Evolutionary conservation across 139 green algal species (phyloP).

Genomic region (Microglena sp.): DNA sequence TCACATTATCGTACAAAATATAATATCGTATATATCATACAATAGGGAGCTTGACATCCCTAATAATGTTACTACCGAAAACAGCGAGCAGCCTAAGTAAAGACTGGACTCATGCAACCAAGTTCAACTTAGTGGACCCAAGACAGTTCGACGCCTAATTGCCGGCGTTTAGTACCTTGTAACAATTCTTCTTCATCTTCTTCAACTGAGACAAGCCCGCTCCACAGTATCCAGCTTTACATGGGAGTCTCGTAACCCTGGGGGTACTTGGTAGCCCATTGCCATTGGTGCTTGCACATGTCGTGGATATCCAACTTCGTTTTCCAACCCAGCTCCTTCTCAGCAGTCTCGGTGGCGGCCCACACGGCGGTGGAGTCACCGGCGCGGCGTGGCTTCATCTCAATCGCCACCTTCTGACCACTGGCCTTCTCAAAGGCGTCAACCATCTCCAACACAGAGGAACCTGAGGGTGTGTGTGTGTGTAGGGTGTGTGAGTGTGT

Average conservation of each 20-base stretch:
- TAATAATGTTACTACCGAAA: no score
- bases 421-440: constrained; percentile 83
- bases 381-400: constrained; percentile 40
- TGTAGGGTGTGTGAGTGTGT: no score
- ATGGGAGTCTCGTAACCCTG: constrained; percentile 68
- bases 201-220: background rate
- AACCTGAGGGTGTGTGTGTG: no score
- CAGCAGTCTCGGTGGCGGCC: constrained; percentile 73
- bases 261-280: constrained; percentile 81
- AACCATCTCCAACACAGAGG: constrained; percentile 94
- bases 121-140: background rate
- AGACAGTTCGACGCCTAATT: background rate
- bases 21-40: no score
- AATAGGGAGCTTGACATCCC: no score
- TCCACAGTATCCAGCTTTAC: background rate
- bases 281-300: constrained; percentile 93
- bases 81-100: constrained; percentile 18
- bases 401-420: constrained; percentile 51
- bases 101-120: background rate
- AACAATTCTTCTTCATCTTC: background rate
- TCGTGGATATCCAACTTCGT: constrained; percentile 73
- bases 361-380: constrained; percentile 84
- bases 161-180: no score
- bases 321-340: constrained; percentile 88
- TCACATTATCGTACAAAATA: no score